phyloP scores from a whole-genome alignment of 345 rosid species.

The Rhodamnia argentea region DNA sequence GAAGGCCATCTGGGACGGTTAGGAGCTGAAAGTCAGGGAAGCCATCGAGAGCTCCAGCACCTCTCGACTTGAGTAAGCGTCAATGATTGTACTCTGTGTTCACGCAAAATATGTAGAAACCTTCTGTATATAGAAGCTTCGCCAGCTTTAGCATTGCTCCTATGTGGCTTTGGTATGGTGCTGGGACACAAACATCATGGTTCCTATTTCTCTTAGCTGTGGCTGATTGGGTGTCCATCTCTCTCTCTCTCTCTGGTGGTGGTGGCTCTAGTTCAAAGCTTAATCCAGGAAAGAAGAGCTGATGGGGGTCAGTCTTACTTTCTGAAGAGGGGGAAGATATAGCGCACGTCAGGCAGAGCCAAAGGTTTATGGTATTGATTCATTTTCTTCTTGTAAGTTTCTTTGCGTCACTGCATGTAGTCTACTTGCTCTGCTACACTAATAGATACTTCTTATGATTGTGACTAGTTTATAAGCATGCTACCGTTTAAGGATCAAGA shows the following conservation, averaged over 20 bases:
- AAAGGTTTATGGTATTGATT: neutral
- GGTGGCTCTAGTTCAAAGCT: neutral
- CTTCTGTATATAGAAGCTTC: neutral
- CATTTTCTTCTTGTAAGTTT: neutral
- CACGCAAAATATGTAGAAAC: slow-evolving; percentile 1
- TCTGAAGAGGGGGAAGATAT: neutral
- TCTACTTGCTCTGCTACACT: neutral
- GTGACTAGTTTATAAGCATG: neutral
- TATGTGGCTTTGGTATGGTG: slow-evolving; percentile 1
- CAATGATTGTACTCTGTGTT: neutral
- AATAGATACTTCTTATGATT: neutral
- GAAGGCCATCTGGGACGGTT: neutral
- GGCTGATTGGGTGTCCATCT: neutral
- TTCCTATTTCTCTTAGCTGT: neutral
- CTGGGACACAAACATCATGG: neutral
- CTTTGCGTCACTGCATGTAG: neutral
- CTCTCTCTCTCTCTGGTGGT: neutral
- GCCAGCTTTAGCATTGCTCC: neutral
- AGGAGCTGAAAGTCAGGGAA: neutral
- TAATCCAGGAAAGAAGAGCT: neutral
- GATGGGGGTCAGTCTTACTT: neutral
- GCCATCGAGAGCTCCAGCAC: neutral
- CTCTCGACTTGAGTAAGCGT: neutral
- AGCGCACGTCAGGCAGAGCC: neutral
- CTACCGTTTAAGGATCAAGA: neutral